A percentile compares a stretch with the other conserved stretches of the same genome.
These are phyloP conservation scores for Botrytis aclada DNA, from an alignment of 2,329 filamentous ascomycete genomes.

Conservation along the genomic window DNA sequence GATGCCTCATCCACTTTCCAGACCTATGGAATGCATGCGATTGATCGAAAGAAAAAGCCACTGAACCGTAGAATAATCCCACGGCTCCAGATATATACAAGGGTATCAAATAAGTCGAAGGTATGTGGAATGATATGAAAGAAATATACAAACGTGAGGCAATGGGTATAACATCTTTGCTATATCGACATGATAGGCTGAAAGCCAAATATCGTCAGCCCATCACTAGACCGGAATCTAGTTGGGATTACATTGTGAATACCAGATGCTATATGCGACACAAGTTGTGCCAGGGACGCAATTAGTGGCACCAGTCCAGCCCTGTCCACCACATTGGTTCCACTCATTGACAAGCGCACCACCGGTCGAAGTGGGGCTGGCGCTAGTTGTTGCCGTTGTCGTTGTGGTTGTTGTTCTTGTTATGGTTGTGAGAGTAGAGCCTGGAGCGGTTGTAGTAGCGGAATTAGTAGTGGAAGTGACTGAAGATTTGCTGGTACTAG, in stretches of 20 bases:
- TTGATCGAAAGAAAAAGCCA: no score
- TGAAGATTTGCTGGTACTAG: slow-evolving; percentile 19
- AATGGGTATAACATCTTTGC: neutral
- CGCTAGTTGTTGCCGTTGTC: slow-evolving; percentile 30
- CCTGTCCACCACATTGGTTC: slow-evolving; percentile 28
- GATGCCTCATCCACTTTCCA: neutral
- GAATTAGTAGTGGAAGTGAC: slow-evolving; percentile 13
- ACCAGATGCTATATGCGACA: slow-evolving; percentile 24
- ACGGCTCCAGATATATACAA: neutral
- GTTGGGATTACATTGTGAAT: slow-evolving; percentile 26
- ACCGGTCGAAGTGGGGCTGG: slow-evolving; percentile 19
- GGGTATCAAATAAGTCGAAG: neutral
- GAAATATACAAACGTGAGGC: neutral
- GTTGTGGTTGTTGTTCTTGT: no score
- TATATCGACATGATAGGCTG: neutral
- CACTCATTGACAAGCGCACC: slow-evolving; percentile 19
- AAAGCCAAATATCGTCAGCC: fast-evolving
- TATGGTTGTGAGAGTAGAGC: slow-evolving; percentile 26
- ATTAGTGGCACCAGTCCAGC: slow-evolving; percentile 25
- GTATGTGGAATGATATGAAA: neutral
- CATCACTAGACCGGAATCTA: neutral
- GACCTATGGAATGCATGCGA: neutral
- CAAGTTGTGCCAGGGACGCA: slow-evolving; percentile 27
- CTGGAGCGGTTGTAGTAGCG: slow-evolving; percentile 9
- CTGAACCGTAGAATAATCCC: neutral